phyloP scores from a whole-genome alignment of 805 yeast species.

The Nematodospora valgi region DNA sequence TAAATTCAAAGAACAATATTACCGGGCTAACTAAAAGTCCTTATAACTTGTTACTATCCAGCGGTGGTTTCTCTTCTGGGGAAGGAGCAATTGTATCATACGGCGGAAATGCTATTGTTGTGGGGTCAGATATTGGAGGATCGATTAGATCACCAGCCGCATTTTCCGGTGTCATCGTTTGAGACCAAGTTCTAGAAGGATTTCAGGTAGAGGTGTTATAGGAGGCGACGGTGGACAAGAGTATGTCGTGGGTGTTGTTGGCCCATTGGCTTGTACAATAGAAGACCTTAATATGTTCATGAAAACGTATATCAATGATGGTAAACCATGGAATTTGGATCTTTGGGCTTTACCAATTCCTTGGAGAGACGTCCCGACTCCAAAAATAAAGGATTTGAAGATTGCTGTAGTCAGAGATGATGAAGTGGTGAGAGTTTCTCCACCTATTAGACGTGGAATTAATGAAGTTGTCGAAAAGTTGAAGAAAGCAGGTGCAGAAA shows the following conservation, averaged over 20 bases:
- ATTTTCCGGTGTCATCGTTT: conserved; percentile 39
- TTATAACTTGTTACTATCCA: conserved; percentile 31
- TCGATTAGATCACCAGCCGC: conserved; percentile 44
- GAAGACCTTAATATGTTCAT: conserved; percentile 69
- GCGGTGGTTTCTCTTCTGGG: conserved; percentile 44
- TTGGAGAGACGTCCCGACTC: conserved; percentile 47
- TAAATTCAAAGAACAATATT: conserved; percentile 38
- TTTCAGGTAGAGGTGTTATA: conserved; percentile 29
- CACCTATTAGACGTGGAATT: conserved; percentile 60
- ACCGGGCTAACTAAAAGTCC: conserved; percentile 36
- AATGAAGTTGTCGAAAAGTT: conserved; percentile 51
- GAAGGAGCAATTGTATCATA: conserved; percentile 42
- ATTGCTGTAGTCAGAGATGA: conserved; percentile 64
- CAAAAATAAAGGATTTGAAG: conserved; percentile 42
- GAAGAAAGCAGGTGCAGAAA: conserved; percentile 53
- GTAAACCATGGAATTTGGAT: conserved; percentile 60
- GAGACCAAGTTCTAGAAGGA: conserved; percentile 38
- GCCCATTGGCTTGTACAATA: conserved; percentile 63
- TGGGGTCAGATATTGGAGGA: conserved; percentile 44
- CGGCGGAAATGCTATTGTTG: conserved; percentile 38
- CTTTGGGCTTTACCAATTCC: conserved; percentile 46
- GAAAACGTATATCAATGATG: conserved; percentile 57
- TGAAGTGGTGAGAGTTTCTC: conserved; percentile 62
- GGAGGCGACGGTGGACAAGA: conserved; percentile 64
- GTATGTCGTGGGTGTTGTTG: conserved; percentile 60